These are phyloP conservation scores for Yamagishiella unicocca DNA, from an alignment of 139 green algal genomes.

Conservation along the genomic window DNA sequence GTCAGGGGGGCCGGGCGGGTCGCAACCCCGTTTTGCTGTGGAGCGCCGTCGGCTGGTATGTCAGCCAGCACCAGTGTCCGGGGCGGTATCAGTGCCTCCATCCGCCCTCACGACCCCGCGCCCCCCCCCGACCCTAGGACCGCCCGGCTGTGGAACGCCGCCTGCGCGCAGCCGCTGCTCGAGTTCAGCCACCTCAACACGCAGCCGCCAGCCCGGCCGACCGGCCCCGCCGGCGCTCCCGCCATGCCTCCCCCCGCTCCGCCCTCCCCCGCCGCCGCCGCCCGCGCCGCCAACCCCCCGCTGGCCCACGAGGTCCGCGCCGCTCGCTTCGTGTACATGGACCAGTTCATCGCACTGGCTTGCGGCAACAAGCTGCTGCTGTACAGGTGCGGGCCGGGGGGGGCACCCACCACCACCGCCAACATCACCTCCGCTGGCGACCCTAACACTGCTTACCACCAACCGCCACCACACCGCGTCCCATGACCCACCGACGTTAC, in stretches of 20 bases:
- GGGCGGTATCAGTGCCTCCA: too few relatives aligned
- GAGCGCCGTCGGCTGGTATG: too few relatives aligned
- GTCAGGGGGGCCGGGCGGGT: too few relatives aligned
- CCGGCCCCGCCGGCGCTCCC: not conserved
- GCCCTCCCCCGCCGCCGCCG: conserved; percentile 13
- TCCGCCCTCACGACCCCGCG: not conserved
- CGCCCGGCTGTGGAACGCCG: conserved; percentile 40
- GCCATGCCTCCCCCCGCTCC: conserved; percentile 35
- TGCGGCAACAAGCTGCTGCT: conserved; percentile 69
- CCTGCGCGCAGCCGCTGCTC: conserved; percentile 55
- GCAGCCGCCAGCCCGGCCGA: conserved; percentile 26
- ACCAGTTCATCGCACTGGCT: conserved; percentile 67
- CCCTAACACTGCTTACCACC: too few relatives aligned
- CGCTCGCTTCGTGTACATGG: conserved; percentile 70
- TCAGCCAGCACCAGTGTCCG: too few relatives aligned
- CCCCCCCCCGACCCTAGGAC: not conserved
- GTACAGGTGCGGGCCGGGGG: conserved; percentile 55
- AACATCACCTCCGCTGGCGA: too few relatives aligned
- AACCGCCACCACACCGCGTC: too few relatives aligned
- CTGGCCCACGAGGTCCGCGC: conserved; percentile 56
- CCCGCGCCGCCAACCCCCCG: conserved; percentile 41
- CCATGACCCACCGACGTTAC: too few relatives aligned
- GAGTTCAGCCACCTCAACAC: conserved; percentile 57
- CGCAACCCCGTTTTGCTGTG: too few relatives aligned
- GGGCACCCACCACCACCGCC: too few relatives aligned